Base-by-base conservation (phyloP, 164 flowering plant species). In the Euptelea pleiosperma region DNA sequence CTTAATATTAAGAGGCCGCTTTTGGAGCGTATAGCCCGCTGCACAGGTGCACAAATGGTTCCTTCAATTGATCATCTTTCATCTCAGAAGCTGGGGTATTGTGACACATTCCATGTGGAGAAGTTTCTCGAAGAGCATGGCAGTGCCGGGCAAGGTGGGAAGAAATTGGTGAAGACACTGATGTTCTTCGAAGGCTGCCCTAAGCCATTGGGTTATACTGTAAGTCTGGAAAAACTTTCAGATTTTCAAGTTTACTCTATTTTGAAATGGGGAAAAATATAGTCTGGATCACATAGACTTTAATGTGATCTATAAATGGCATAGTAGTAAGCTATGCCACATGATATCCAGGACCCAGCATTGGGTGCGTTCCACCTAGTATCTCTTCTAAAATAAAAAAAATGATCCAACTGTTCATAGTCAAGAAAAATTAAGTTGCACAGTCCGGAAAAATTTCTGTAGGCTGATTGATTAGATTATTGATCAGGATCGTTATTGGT, bases 121-220 rank as follows among this genome's bases (percentile, higher is more conserved):
- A 87, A 74, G 73, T 81, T 76, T 63, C 37, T 75, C 51, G 97
- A 93, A 70, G 89, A 78, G 62, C 93, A 85, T 75, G 96, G 95
- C 6, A 74, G 73, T 71, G 92, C 91, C 30, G 92, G 89, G 29
- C 91, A 86, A 62, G 77, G 66, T 73, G 96, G 94, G 70, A 90
- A 80, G 71, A 89, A 82, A 66, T 73, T 72, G 68, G 62, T 74
- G 60, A 93, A 93, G 77, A 93, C 96, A 16, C 57, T 93, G 66
- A 93, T 87, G 97, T 87, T 74, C 64, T 84, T 93, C 60, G 96
- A 93, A 71, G 96, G 87, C 42, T 93, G 98, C 73, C 98, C 98
- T 19, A 93, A 79, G 71, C 97, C 96, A 21, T 66, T 84, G 49
- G 97, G 97, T 47, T 89, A 74, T 65, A 93, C 98, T 29, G 98